Evolutionary conservation across 1,284 basidiomycete species (phyloP).

Genomic region (Fomitiporia mediterranea): DNA sequence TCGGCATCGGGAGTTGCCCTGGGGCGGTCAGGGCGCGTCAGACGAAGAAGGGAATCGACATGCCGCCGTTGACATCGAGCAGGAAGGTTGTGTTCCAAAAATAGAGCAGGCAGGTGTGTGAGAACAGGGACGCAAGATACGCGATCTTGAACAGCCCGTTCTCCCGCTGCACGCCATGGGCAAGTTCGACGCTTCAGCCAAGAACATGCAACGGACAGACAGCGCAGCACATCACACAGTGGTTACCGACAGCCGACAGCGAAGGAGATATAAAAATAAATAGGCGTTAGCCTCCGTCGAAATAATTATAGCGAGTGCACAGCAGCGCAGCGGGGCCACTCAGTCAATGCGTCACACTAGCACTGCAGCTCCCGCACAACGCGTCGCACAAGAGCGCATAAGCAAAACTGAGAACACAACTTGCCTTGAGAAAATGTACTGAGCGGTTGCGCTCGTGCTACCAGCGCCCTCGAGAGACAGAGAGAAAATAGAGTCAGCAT

Average conservation of each 20-base stretch:
- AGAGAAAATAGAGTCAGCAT: not conserved
- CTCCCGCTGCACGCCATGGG: no score
- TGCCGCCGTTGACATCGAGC: not conserved
- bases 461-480: no score
- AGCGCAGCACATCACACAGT: no score
- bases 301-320: slow-evolving; percentile 7
- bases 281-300: slow-evolving; percentile 5
- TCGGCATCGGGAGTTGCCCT: not conserved
- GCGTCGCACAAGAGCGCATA: not conserved
- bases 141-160: slow-evolving; percentile 48
- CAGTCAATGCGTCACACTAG: no score
- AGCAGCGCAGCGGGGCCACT: not conserved
- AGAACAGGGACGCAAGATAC: slow-evolving; percentile 25
- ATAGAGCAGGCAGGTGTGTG: slow-evolving; percentile 1
- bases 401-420: slow-evolving; percentile 10
- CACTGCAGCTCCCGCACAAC: not conserved
- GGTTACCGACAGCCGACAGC: not conserved
- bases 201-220: not conserved
- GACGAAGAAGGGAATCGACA: not conserved
- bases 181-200: not conserved
- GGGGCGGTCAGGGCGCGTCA: not conserved
- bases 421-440: slow-evolving; percentile 43
- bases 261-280: slow-evolving; percentile 1
- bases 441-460: slow-evolving; percentile 43
- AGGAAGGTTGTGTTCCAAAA: slow-evolving; percentile 3